phyloP scores from a whole-genome alignment of 345 rosid genomes.

The Syzygium aromaticum region DNA sequence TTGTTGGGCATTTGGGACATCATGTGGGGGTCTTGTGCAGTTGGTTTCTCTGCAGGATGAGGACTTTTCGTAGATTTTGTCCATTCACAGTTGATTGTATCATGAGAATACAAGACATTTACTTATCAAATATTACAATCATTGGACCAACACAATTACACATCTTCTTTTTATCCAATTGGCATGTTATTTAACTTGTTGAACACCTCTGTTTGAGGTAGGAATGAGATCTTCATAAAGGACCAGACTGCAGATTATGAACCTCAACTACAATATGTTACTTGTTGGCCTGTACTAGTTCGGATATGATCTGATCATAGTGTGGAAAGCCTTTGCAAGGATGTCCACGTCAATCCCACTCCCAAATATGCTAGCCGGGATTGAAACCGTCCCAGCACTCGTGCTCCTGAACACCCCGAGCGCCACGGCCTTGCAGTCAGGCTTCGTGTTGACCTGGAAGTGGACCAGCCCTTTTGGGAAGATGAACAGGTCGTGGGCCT shows the following conservation, averaged over 20 bases:
- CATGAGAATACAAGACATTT: neutral
- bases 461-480: constrained; percentile 25
- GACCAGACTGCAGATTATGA: neutral
- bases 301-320: constrained; percentile 13
- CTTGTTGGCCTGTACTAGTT: constrained; percentile 12
- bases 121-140: neutral
- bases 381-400: constrained; percentile 7
- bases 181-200: neutral
- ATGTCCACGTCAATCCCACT: constrained; percentile 9
- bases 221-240: neutral
- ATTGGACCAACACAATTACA: neutral
- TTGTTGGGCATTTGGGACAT: neutral
- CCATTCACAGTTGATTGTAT: neutral
- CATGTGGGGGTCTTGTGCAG: neutral
- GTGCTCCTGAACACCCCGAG: constrained; percentile 11
- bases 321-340: constrained; percentile 16
- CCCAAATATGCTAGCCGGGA: constrained; percentile 8
- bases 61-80: neutral
- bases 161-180: neutral
- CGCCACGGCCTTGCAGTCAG: constrained; percentile 3
- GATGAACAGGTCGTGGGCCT: constrained; percentile 11
- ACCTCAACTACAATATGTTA: neutral
- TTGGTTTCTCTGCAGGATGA: neutral
- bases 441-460: constrained; percentile 7
- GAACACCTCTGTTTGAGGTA: neutral